phyloP scores from a whole-genome alignment of 2,329 filamentous ascomycete species.

The Pyrenochaeta sp. region DNA sequence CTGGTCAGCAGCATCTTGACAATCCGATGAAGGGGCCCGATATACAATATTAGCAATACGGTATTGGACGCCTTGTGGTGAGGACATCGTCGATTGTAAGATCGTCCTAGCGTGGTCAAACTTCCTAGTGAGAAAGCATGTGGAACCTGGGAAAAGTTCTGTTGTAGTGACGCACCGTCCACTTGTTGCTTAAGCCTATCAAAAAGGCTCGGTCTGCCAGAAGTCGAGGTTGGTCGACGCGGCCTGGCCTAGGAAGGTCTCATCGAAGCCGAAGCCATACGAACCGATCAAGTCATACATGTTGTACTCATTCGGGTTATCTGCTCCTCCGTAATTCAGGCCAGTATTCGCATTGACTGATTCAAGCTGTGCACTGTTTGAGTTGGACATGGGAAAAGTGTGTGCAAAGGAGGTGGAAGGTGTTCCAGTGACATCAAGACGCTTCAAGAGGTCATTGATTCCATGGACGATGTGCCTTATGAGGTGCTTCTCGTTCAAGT shows the following conservation, averaged over 20 bases:
- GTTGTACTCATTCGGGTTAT: slow-evolving; percentile 27
- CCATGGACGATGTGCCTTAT: slow-evolving; percentile 41
- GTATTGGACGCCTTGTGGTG: background rate
- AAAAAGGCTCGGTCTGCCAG: slow-evolving; percentile 39
- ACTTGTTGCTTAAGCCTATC: background rate
- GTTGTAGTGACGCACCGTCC: background rate
- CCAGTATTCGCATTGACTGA: slow-evolving; percentile 7
- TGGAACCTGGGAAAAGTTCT: background rate
- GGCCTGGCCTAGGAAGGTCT: slow-evolving; percentile 41
- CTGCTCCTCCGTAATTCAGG: background rate
- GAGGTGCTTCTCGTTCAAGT: slow-evolving; percentile 42
- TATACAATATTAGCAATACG: background rate
- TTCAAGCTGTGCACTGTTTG: slow-evolving; percentile 4
- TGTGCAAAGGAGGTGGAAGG: slow-evolving; percentile 14
- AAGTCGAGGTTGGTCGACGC: slow-evolving; percentile 40
- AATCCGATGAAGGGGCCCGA: background rate
- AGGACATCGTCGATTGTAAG: background rate
- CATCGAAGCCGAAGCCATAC: slow-evolving; percentile 45
- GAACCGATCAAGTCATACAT: slow-evolving; percentile 43
- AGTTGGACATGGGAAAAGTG: background rate
- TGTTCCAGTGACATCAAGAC: slow-evolving; percentile 35
- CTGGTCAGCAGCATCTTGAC: background rate
- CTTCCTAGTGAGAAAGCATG: background rate
- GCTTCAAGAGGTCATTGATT: slow-evolving; percentile 36
- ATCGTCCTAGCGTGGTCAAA: background rate